Conservation (phyloP, 768 basidiomycete species). For the Russula sp. region DNA sequence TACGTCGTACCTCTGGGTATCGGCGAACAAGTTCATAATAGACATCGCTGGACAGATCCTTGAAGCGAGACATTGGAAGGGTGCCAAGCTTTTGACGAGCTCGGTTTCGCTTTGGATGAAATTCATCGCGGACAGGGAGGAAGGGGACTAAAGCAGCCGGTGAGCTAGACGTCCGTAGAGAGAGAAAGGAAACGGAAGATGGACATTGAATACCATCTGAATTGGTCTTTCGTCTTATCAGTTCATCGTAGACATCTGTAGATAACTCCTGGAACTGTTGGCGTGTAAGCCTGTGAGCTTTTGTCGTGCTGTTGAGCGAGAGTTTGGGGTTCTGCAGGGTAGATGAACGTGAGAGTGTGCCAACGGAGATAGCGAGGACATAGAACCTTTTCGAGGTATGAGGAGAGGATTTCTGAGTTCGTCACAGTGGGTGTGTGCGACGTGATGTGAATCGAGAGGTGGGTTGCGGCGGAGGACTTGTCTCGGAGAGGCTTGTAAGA, state of each 20-base stretch:
- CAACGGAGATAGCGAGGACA: constrained; percentile 2
- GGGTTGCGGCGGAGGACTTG: constrained; percentile 50
- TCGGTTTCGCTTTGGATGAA: constrained; percentile 98
- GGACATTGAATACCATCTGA: constrained; percentile 62
- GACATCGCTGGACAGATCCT: constrained; percentile 93
- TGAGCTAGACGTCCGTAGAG: neutral
- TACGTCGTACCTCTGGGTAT: constrained; percentile 95
- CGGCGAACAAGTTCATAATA: constrained; percentile 89
- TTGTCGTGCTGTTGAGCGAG: constrained; percentile 76
- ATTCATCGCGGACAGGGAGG: constrained; percentile 87
- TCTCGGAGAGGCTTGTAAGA: constrained; percentile 66
- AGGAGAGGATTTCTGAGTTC: constrained; percentile 69
- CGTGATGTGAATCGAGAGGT: constrained; percentile 54
- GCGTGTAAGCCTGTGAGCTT: constrained; percentile 92
- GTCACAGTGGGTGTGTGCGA: constrained; percentile 68
- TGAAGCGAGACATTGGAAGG: constrained; percentile 81
- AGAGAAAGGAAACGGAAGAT: constrained; percentile 26
- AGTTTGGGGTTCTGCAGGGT: constrained; percentile 61
- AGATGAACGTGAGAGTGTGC: constrained; percentile 5
- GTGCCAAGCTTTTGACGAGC: constrained; percentile 96
- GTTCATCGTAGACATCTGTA: constrained; percentile 97
- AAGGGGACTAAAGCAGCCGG: constrained; percentile 61
- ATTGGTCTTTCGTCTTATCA: constrained; percentile 72
- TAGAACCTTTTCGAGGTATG: constrained; percentile 69
- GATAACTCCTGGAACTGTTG: constrained; percentile 98